These are phyloP conservation scores for Salvia sclarea DNA, from an alignment of 305 asterid genomes.

Conservation along the genomic window DNA sequence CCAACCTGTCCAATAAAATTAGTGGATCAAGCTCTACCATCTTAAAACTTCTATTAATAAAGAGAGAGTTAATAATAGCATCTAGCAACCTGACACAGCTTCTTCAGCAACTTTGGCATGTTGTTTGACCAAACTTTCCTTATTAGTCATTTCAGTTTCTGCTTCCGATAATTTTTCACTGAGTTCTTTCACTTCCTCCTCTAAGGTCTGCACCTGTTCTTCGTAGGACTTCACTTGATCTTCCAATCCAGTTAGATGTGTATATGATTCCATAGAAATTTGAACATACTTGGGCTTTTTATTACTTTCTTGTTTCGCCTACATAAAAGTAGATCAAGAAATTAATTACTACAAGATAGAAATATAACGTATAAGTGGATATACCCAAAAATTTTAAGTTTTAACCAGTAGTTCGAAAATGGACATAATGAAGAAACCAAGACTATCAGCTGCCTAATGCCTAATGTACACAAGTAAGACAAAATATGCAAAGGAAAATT, in stretches of 20 bases:
- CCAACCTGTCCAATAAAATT: slow-evolving; percentile 70
- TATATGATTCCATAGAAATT: slow-evolving; percentile 85
- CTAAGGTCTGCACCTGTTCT: slow-evolving; percentile 57
- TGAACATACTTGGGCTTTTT: slow-evolving; percentile 94
- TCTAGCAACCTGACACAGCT: slow-evolving; percentile 87
- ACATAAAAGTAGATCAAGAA: slow-evolving; percentile 31
- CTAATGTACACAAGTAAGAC: neutral
- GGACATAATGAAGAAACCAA: neutral
- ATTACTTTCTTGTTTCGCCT: slow-evolving; percentile 59
- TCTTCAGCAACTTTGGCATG: slow-evolving; percentile 98
- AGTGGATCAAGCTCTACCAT: slow-evolving; percentile 30
- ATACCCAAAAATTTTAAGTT: neutral
- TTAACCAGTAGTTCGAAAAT: neutral
- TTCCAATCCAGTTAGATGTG: slow-evolving; percentile 88
- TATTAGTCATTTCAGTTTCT: slow-evolving; percentile 63
- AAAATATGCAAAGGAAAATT: neutral
- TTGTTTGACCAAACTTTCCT: slow-evolving; percentile 88
- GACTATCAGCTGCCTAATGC: neutral
- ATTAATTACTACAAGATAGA: neutral
- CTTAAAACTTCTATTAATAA: neutral
- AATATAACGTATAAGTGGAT: slow-evolving; percentile 2
- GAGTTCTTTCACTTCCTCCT: slow-evolving; percentile 75
- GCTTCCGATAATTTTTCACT: slow-evolving; percentile 78
- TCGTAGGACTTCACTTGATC: slow-evolving; percentile 79
- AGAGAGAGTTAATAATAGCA: neutral